Evolutionary conservation across 768 basidiomycete genomes (phyloP), one percentile per base, ranked within the genome.

Genomic region (Gautieria morchelliformis): DNA sequence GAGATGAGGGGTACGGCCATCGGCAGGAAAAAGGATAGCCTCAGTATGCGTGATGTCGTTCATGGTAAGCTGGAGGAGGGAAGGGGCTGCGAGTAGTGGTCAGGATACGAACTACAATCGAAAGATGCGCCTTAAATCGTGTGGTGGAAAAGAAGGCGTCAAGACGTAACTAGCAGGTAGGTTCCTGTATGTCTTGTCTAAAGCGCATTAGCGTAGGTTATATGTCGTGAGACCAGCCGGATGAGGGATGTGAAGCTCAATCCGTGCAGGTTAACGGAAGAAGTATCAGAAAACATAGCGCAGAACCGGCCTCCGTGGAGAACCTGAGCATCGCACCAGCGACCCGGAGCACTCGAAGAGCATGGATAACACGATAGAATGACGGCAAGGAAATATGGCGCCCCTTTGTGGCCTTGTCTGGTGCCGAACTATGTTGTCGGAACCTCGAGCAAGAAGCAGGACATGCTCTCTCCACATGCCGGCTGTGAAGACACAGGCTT

Each of bases 11-110:
- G 83, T 78, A 40, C 87, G 85, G 57, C 83, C 84, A 78, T 91
- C 89, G 37, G 84, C 80, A 27, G 89, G 87, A 66, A 91, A 85
- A 60, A 90, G 74, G 61, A 91, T 79, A 46, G 85, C 85, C 22
- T 87, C 81, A 65, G 76, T 84, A n/a, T 79, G 73, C 32, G 73
- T 67, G 59, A 85, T 71, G 61, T 81, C 78, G 64, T 85, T 84
- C 86, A 89, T 88, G 42, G 14, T n/a, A 22, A 44, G 11, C 17
- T n/a, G n/a, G 3, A 44, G 14, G 20, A 5, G 42, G 20, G 20
- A 22, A 44, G 48, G 32, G 22, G 48, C 22, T 49, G 10, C 30
- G 48, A 35, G 48, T 11, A 35, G 32, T 17, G 48, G 27, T 27
- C 11, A 49, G 22, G 17, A n/a, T 46, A 27, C n/a, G 45, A 27